Evolutionary conservation across 2,329 filamentous ascomycete genomes (phyloP).

Genomic region (Chrysosporium keratinophilum): DNA sequence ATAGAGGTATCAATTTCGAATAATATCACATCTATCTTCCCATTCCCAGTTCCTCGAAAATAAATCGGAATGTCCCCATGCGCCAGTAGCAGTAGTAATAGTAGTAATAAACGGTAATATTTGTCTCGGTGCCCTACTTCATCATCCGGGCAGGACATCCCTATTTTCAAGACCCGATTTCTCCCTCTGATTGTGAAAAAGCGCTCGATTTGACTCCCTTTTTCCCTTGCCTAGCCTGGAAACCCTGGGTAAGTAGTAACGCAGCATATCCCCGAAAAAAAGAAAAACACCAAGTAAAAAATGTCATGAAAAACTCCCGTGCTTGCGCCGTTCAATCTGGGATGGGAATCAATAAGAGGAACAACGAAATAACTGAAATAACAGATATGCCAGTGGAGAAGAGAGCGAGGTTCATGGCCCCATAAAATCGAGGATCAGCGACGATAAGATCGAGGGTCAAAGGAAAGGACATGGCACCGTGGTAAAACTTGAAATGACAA

Average conservation of each 20-base stretch:
- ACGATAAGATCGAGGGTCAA: not conserved
- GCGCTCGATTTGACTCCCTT: no score
- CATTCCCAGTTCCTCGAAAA: no score
- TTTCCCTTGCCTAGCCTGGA: not conserved
- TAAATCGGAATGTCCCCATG: no score
- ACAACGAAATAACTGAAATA: not conserved
- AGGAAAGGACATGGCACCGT: not conserved
- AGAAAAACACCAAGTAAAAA: not conserved
- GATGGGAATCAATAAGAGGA: not conserved
- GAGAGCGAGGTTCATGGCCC: not conserved
- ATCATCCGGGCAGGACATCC: not conserved
- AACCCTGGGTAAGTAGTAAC: not conserved
- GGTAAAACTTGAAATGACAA: not conserved
- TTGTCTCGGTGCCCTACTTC: no score
- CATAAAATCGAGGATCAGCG: not conserved
- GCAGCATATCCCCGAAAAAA: not conserved
- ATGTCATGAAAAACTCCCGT: not conserved
- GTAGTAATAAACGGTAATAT: no score
- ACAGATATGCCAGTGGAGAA: not conserved
- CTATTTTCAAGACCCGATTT: not conserved
- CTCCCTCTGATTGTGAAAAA: not conserved
- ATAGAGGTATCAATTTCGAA: no score
- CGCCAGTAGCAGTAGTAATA: no score
- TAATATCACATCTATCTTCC: no score
- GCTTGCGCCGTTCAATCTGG: not conserved